A percentile compares a stretch with the other conserved stretches of the same genome.
phyloP scores from a whole-genome alignment of 2,329 filamentous ascomycete genomes.

The Xylariales sp. region DNA sequence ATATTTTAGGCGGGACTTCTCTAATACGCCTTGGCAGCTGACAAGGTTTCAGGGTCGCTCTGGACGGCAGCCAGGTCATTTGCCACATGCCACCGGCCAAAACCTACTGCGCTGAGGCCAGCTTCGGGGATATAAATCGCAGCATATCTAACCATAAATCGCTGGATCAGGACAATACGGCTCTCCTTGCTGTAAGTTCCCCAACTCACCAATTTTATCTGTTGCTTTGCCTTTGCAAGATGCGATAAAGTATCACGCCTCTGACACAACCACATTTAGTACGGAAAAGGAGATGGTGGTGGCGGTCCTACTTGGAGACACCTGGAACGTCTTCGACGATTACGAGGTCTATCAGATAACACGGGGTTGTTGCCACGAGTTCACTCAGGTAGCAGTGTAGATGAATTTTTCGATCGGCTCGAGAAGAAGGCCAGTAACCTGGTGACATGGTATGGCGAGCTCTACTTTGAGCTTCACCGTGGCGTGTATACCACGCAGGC shows the following conservation, averaged over 20 bases:
- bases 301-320: constrained; percentile 93
- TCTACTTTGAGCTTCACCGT: constrained; percentile 96
- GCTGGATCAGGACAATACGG: constrained; percentile 87
- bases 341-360: constrained; percentile 86
- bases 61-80: constrained; percentile 93
- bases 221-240: too few relatives aligned
- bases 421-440: constrained; percentile 76
- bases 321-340: constrained; percentile 88
- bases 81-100: constrained; percentile 97
- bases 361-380: constrained; percentile 79
- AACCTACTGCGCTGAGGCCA: constrained; percentile 90
- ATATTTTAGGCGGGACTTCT: too few relatives aligned
- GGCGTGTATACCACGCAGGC: constrained; percentile 97
- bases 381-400: constrained; percentile 83
- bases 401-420: constrained; percentile 87
- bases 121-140: constrained; percentile 90
- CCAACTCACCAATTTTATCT: too few relatives aligned
- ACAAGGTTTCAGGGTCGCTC: too few relatives aligned
- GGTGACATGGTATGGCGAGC: constrained; percentile 95
- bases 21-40: too few relatives aligned
- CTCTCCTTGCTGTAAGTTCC: constrained; percentile 81
- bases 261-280: too few relatives aligned
- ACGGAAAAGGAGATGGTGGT: constrained; percentile 94
- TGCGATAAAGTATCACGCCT: too few relatives aligned
- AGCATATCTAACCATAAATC: constrained; percentile 93